Conservation (phyloP, 2,329 filamentous ascomycete genomes). For the Aureobasidium sp. region DNA sequence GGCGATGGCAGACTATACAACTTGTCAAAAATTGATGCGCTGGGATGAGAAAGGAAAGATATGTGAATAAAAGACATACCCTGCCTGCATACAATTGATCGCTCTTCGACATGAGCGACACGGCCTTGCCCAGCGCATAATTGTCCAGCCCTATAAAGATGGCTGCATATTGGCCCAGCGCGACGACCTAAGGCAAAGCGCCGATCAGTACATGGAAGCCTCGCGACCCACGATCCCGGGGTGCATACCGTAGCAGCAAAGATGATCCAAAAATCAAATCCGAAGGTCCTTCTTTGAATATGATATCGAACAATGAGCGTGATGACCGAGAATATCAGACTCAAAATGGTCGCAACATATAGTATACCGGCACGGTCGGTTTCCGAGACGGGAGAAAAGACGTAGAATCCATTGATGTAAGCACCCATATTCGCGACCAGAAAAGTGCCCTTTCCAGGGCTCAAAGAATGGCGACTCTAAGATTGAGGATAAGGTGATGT, state of each 20-base stretch:
- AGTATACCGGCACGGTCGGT: constrained; percentile 24
- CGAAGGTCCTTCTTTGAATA: constrained; percentile 24
- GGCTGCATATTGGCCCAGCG: constrained; percentile 22
- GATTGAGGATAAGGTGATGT: not conserved
- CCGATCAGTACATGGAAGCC: not conserved
- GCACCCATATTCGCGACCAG: constrained; percentile 3
- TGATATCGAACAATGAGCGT: constrained; percentile 22
- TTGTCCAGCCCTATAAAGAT: constrained; percentile 20
- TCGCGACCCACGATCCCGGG: not conserved
- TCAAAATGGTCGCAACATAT: constrained; percentile 26
- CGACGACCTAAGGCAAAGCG: constrained; percentile 12
- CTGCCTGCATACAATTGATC: not conserved
- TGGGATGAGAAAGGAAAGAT: not conserved
- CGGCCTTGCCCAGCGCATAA: constrained; percentile 1
- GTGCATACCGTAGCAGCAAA: constrained; percentile 19
- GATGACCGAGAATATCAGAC: constrained; percentile 23
- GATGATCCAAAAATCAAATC: constrained; percentile 26
- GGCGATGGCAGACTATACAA: constrained; percentile 20
- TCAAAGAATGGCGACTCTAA: not conserved
- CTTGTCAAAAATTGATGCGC: not conserved
- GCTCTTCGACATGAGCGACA: not conserved
- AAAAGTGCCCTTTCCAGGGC: constrained; percentile 1
- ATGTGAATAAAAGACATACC: not conserved
- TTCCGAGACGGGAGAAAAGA: constrained; percentile 19
- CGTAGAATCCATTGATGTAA: constrained; percentile 15